Base-by-base conservation (phyloP, 169 alveolate genomes). In the Plasmodium vinckei region DNA sequence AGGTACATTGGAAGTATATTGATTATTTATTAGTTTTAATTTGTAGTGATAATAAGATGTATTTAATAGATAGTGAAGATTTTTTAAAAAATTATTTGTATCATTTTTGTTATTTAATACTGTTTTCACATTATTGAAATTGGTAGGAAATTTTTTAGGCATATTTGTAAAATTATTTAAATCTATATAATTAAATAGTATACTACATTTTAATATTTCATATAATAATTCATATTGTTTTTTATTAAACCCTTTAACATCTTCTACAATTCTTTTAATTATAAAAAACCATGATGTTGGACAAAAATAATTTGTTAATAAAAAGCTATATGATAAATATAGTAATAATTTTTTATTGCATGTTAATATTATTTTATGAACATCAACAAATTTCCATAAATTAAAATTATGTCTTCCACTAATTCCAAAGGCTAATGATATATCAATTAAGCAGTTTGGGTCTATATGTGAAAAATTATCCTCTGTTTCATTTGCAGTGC, bases 251-350 rank as follows among this genome's bases (percentile, higher is more conserved):
- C 47, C 84, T 63, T 39, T 65, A 23, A 82, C 84, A 68, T 82
- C 90, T 6, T 82, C 90, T 17, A 82, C 90, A 33, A 82, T 82
- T 60, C 90, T 82, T 68, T 69, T 82, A 67, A 82, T 82, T 17
- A 82, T 59, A 25, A 82, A 82, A 56, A 68, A 82, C 90, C 90
- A 82, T 12, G 90, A 82, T 27, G 69, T 9, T 0, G 90, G 23
- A 13, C 84, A 68, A 15, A 53, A 44, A 56, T 82, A 82, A 82
- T 82, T 82, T 42, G 90, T 82, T 15, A 82, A 54, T 33, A 82
- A 71, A 69, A 82, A 82, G 27, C 90, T 82, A 13, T 82, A 82
- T 51, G 90, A 67, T 56, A 82, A 72, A 72, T 82, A 82, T 68
- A 82, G 49, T 39, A 82, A 64, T 54, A 82, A 61, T 12, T 82